Conservation (phyloP, 768 basidiomycete genomes). For the Suillus tomentosus region DNA sequence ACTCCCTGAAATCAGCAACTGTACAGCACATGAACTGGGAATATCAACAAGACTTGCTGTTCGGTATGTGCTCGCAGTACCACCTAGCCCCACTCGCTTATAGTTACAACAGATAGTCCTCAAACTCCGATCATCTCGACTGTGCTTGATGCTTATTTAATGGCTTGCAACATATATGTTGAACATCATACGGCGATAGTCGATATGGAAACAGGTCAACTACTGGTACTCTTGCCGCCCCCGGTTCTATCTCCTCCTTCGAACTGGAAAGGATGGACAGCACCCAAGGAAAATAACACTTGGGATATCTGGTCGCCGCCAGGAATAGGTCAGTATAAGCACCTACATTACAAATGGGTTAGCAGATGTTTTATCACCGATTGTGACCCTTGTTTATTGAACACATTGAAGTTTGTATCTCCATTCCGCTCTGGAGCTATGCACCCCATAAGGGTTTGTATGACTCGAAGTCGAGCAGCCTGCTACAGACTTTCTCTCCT, state of each 20-base stretch:
- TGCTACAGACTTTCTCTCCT: neutral
- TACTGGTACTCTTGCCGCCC: conserved; percentile 1
- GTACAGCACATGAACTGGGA: conserved; percentile 7
- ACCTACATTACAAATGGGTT: too few species aligned
- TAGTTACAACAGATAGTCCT: neutral
- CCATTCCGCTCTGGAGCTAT: neutral
- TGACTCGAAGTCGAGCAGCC: neutral
- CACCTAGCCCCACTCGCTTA: neutral
- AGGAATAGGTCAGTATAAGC: too few species aligned
- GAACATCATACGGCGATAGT: conserved; percentile 5
- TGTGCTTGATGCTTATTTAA: conserved; percentile 8
- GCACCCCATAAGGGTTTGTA: neutral
- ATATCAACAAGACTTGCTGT: neutral
- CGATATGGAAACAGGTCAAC: conserved; percentile 4
- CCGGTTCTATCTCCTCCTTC: neutral
- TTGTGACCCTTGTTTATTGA: neutral
- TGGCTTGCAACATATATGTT: conserved; percentile 14
- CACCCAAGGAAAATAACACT: neutral
- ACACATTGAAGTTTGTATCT: neutral
- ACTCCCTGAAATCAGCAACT: neutral
- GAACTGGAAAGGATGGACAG: neutral
- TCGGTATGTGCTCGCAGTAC: neutral
- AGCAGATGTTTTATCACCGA: neutral
- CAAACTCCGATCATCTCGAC: neutral
- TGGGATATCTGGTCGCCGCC: conserved; percentile 16